phyloP scores from a whole-genome alignment of 2,329 filamentous ascomycete genomes.

The Colletotrichum sp. region DNA sequence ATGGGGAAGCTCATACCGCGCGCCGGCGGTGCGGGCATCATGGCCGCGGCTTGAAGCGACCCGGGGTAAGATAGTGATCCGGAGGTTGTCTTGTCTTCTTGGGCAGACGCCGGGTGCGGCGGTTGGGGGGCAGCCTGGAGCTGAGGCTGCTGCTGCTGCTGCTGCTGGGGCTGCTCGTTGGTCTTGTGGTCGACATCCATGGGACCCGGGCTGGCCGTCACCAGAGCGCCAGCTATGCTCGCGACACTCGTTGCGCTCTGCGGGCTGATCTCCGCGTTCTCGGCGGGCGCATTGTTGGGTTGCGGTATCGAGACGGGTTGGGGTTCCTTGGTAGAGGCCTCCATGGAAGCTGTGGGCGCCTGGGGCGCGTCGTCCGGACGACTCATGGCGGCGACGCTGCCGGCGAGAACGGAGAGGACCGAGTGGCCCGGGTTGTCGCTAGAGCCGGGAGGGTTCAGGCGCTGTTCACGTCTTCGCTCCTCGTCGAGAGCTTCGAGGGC shows the following conservation, averaged over 20 bases:
- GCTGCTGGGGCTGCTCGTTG: conserved; percentile 29
- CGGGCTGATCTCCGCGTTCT: conserved; percentile 48
- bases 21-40: conserved; percentile 47
- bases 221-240: conserved; percentile 44
- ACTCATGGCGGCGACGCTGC: conserved; percentile 57
- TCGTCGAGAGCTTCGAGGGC: conserved; percentile 60
- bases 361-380: conserved; percentile 58
- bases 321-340: conserved; percentile 38
- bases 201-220: conserved; percentile 55
- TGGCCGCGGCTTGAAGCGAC: conserved; percentile 45
- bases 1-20: conserved; percentile 65
- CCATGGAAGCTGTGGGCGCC: conserved; percentile 48
- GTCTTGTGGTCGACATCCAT: conserved; percentile 58
- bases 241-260: conserved; percentile 43
- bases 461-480: conserved; percentile 46
- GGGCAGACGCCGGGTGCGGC: conserved; percentile 45
- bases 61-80: conserved; percentile 60
- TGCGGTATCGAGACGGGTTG: conserved; percentile 29
- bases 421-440: conserved; percentile 60
- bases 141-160: conserved; percentile 43
- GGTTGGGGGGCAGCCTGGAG: conserved; percentile 46
- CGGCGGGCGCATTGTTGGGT: conserved; percentile 34
- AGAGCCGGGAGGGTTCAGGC: conserved; percentile 43
- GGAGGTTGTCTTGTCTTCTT: conserved; percentile 56
- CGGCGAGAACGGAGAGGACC: conserved; percentile 58